A percentile compares a stretch with the other conserved stretches of the same genome.
These are phyloP conservation scores for Odonthalia washingtoniensis DNA, from an alignment of 31 red algal genomes.

Conservation along the genomic window DNA sequence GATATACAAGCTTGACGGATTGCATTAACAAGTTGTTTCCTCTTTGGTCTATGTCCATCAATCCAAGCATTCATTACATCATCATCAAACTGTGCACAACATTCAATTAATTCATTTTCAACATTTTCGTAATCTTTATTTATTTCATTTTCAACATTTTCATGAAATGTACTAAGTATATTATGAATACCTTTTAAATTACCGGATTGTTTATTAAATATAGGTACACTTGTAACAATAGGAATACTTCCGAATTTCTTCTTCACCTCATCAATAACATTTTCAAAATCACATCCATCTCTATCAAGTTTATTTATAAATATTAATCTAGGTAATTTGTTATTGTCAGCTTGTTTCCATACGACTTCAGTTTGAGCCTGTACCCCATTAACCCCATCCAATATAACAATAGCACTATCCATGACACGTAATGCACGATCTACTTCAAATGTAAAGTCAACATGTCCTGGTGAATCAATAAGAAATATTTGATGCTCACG, in stretches of 20 bases:
- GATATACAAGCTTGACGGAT: constrained; percentile 67
- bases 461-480: constrained; percentile 98
- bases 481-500: constrained; percentile 72
- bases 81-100: constrained; percentile 83
- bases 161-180: constrained; percentile 45
- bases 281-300: constrained; percentile 72
- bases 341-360: constrained; percentile 87
- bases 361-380: constrained; percentile 95
- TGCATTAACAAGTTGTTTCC: constrained; percentile 30
- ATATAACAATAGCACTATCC: constrained; percentile 86
- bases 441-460: constrained; percentile 98
- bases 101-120: constrained; percentile 60
- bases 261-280: constrained; percentile 40
- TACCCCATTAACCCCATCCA: constrained; percentile 93
- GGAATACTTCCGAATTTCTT: constrained; percentile 42
- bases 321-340: constrained; percentile 72
- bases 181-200: constrained; percentile 42
- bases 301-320: constrained; percentile 99
- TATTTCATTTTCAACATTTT: background rate
- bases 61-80: constrained; percentile 65
- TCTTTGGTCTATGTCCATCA: constrained; percentile 34
- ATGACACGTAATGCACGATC: constrained; percentile 91
- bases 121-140: background rate
- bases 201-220: constrained; percentile 38
- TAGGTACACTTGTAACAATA: constrained; percentile 53